Conservation (phyloP, 1,284 basidiomycete species). For the Pseudozyma sp. region DNA sequence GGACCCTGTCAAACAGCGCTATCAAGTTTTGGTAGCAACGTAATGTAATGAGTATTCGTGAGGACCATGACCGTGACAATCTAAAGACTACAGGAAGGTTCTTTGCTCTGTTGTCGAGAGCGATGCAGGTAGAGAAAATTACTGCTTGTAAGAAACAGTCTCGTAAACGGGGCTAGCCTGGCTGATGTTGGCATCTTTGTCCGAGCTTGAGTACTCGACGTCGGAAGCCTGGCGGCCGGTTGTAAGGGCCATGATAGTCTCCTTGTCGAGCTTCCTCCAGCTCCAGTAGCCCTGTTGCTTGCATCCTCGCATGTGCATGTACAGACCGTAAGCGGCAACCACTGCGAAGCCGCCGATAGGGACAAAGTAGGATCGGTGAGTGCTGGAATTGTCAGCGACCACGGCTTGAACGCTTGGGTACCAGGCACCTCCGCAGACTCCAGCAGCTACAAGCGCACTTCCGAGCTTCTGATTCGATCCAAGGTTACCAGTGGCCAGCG, state of each 20-base stretch:
- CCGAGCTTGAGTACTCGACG: slow-evolving; percentile 24
- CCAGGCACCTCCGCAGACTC: slow-evolving; percentile 82
- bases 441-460: slow-evolving; percentile 52
- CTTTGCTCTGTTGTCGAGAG: no score
- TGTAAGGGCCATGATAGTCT: slow-evolving; percentile 23
- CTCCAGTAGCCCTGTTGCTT: slow-evolving; percentile 29
- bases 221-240: slow-evolving; percentile 9
- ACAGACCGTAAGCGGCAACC: slow-evolving; percentile 38
- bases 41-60: no score
- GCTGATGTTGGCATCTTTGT: slow-evolving; percentile 34
- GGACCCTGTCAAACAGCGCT: slow-evolving; percentile 3
- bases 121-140: background rate
- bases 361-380: slow-evolving; percentile 36
- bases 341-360: slow-evolving; percentile 38
- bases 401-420: slow-evolving; percentile 79
- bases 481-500: slow-evolving; percentile 75
- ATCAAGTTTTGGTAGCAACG: background rate
- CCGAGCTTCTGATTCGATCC: slow-evolving; percentile 50
- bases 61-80: no score
- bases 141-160: slow-evolving; percentile 27
- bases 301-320: slow-evolving; percentile 41
- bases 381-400: slow-evolving; percentile 73
- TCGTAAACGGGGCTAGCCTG: slow-evolving; percentile 18
- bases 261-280: slow-evolving; percentile 43
- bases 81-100: no score